phyloP scores from a whole-genome alignment of 768 basidiomycete species.

The Antrodiella citrinella region DNA sequence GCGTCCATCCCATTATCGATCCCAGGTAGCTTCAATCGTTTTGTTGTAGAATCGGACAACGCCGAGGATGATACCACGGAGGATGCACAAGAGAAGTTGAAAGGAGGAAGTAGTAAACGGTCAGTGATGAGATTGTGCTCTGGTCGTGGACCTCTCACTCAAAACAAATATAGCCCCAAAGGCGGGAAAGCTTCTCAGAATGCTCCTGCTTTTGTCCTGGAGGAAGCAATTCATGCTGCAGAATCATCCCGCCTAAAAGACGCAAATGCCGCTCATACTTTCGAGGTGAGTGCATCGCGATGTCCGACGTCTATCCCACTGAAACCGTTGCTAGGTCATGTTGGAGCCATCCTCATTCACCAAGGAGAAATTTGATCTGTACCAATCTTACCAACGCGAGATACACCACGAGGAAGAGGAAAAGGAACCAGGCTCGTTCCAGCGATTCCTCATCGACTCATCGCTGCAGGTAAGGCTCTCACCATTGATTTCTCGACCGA shows the following conservation, averaged over 20 bases:
- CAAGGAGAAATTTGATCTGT: constrained; percentile 76
- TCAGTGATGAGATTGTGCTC: too few relatives aligned
- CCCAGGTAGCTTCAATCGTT: constrained; percentile 60
- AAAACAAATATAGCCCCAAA: constrained; percentile 3
- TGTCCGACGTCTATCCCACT: neutral
- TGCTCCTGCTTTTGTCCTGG: constrained; percentile 30
- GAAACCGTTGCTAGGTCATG: constrained; percentile 39
- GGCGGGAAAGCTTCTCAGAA: constrained; percentile 2
- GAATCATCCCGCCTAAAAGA: constrained; percentile 34
- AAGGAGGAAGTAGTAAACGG: neutral
- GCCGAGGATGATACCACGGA: constrained; percentile 22
- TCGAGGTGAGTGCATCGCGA: constrained; percentile 39
- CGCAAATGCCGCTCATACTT: constrained; percentile 35
- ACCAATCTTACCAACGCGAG: constrained; percentile 63
- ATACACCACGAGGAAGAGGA: constrained; percentile 67
- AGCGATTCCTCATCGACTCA: constrained; percentile 69
- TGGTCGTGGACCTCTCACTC: neutral
- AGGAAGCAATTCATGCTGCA: constrained; percentile 44
- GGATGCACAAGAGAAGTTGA: constrained; percentile 1
- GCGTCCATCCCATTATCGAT: constrained; percentile 1
- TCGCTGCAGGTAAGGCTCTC: constrained; percentile 54
- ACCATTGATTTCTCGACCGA: neutral
- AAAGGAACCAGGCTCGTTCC: constrained; percentile 48
- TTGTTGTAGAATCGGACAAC: constrained; percentile 32
- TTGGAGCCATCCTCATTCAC: constrained; percentile 74